Base-by-base conservation (phyloP, 2,329 filamentous ascomycete genomes). In the Huntiella abstrusa region DNA sequence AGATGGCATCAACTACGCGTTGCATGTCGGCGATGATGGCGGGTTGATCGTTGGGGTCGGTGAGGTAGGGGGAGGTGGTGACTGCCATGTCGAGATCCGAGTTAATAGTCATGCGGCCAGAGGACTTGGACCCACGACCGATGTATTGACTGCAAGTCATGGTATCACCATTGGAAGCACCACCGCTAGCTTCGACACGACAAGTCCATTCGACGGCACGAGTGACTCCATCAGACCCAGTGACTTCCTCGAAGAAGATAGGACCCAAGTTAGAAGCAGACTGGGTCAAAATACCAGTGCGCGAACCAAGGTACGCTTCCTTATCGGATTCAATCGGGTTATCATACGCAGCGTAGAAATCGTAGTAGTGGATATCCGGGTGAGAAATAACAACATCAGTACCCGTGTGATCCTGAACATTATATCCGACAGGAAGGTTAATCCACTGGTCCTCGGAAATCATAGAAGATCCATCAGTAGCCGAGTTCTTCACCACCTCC, bases 121-220 rank as follows among this genome's bases (percentile, higher is more conserved):
- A 65, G 11, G 75, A 77, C n/a, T 68, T 70, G 16, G 70, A 63
- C 36, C 77, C 76, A 46, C 75, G 71, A 33, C 75, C 75, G 22
- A 82, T 74, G 59, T 82, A 80, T 53, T 73, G 68, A 51, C 65
- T 70, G 53, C 75, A 65, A 11, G 65, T 68, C 57, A 73, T 69
- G 32, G 67, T 61, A 41, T 62, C 53, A 35, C 53, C 56, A 36
- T 58, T 55, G 1, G 51, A 41, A 15, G 54, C 53, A 45, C 64
- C 67, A 40, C 67, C 63, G 35, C 69, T 68, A 22, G 67, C 70
- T 52, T 80, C 75, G 19, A 79, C 74, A 52, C 77, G 69, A 38
- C 75, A 69, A 7, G 76, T 80, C 66, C 73, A 81, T 56, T 81
- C 77, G 13, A 80, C 62, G 53, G 78, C 72, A 41, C 77, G 68